Evolutionary conservation across 176 grass and related monocot species (phyloP), one percentile per base, ranked within the genome.

Genomic region (Pharus latifolius): DNA sequence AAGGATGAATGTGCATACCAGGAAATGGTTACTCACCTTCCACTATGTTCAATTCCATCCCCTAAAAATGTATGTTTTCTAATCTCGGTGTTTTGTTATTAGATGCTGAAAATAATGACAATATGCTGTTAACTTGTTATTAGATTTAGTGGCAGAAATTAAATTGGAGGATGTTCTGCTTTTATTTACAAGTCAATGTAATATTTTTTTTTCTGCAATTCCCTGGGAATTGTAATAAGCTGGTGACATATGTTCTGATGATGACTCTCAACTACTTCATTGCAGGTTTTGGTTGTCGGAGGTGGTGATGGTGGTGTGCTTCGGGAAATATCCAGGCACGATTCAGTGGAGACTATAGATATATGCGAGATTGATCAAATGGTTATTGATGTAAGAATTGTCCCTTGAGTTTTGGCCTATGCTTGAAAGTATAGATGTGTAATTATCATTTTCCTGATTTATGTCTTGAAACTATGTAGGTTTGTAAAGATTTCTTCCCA

Each of bases 271-370:
- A 44, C 51, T 65, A 43, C 22, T 38, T 29, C 7, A 22, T 52
- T 75, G 68, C 72, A 96, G 92, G 88, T 96, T 74, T 91, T 96
- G 72, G 88, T 96, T 65, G 72, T 96, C 26, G 92, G 92, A 60
- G 92, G 92, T 84, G 92, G 92, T 67, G 92, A 96, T 76, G 92
- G 92, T 51, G 92, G 92, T 37, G 92, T 96, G 19, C 73, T 96
- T 58, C 77, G 85, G 14, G 92, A 96, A 80, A 79, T 96, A 67
- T 49, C 85, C 34, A 83, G 88, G 32, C 92, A 96, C 60, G 72
- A 52, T 63, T 96, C 92, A 53, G 92, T 96, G 60, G 88, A 96
- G 53, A 76, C 24, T 70, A 91, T 96, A 63, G 85, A 96, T 80
- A 96, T 96, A 69, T 96, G 92, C 56, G 92, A 96, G 75, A 96